A percentile compares a stretch with the other conserved stretches of the same genome.
phyloP scores from a whole-genome alignment of 2,329 filamentous ascomycete genomes.

The Phyllosticta citrichinensis region DNA sequence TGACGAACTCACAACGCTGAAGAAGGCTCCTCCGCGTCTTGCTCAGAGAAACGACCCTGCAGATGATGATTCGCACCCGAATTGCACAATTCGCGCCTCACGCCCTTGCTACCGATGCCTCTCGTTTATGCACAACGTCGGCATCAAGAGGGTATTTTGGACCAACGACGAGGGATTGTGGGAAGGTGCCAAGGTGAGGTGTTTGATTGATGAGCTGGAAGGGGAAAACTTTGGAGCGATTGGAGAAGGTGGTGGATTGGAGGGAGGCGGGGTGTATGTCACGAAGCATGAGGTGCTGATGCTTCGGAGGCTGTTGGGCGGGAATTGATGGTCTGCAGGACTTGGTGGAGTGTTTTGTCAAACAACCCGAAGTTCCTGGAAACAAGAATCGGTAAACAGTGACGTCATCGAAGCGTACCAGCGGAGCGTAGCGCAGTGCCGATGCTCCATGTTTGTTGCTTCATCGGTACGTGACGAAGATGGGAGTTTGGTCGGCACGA shows the following conservation, averaged over 20 bases:
- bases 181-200: conserved; percentile 42
- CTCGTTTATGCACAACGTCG: conserved; percentile 41
- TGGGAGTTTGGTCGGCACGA: not conserved
- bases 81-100: conserved; percentile 26
- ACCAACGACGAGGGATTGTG: conserved; percentile 39
- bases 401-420: not conserved
- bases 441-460: not conserved
- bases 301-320: conserved; percentile 30
- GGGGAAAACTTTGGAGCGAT: conserved; percentile 13
- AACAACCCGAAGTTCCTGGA: not conserved
- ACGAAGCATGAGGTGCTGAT: conserved; percentile 45
- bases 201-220: conserved; percentile 39
- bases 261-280: conserved; percentile 32
- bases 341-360: not conserved
- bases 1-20: conserved; percentile 33
- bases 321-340: not conserved
- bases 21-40: too few relatives aligned
- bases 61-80: not conserved
- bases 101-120: conserved; percentile 45
- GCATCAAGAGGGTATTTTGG: conserved; percentile 46
- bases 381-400: not conserved
- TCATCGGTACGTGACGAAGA: not conserved
- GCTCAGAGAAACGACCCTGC: not conserved
- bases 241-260: conserved; percentile 13
- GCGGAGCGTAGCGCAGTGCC: too few relatives aligned